Base-by-base conservation (phyloP, 805 yeast genomes). In the Teunomyces barrocoloradensis region DNA sequence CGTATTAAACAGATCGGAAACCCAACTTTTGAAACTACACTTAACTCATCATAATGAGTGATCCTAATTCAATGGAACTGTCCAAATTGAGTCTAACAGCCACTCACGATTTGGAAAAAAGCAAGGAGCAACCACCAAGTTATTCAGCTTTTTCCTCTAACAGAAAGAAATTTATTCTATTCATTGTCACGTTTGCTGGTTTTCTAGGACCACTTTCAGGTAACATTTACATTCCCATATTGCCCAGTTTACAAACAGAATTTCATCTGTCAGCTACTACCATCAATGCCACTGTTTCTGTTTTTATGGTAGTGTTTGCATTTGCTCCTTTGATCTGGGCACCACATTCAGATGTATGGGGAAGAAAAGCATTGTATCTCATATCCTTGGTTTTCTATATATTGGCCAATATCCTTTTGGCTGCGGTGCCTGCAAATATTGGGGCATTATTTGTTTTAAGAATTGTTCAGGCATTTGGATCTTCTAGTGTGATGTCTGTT, bases 241-340 rank as follows among this genome's bases (percentile, higher is more conserved):
- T 80, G 6, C 82, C 81, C 2, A 60, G 71, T 6, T 56, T 79
- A 20, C 69, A 74, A 51, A 54, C 59, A 2, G 73, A 65, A 0
- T 79, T 77, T 48, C 34, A 65, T 7, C 70, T 69, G 1, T 70
- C 77, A 2, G 59, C 69, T 2, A 64, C 80, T 0, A 58, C 71
- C 0, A 75, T 80, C 32, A 78, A 80, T 59, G 81, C 80, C 2
- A 79, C 85, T 0, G 82, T 80, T 0, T 77, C 84, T 0, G 79
- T 76, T 0, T 80, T 79, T 51, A 80, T 80, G 84, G 75, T 69
- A 2, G 71, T 78, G 0, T 78, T 80, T 58, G 80, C 83, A 1
- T 57, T 81, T 20, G 77, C 81, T 0, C 86, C 85, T 1, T 55
- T 81, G 42, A 49, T 80, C 12, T 80, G 84, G 81, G 84, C 84